Percentiles rank a stretch among this genome's conserved stretches.
Conservation (phyloP, 2,329 filamentous ascomycete species). For the Eutypa lata region DNA sequence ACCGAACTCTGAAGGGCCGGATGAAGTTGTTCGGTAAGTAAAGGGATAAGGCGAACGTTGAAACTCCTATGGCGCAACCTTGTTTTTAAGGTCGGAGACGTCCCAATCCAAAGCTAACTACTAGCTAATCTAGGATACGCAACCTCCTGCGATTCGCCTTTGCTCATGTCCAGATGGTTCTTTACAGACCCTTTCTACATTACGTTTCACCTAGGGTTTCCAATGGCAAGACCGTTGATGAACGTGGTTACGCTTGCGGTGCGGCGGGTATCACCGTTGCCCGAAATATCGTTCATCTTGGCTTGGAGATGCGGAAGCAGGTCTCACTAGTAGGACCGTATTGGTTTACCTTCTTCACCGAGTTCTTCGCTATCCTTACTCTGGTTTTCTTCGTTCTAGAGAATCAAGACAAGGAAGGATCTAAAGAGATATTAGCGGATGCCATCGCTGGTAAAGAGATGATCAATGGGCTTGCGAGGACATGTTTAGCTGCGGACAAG, state of each 20-base stretch:
- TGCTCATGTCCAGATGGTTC: conserved; percentile 76
- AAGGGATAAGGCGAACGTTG: neutral
- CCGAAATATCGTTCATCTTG: conserved; percentile 76
- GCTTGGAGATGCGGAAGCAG: conserved; percentile 71
- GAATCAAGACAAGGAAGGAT: conserved; percentile 71
- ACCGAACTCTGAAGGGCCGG: conserved; percentile 72
- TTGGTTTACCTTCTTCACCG: conserved; percentile 84
- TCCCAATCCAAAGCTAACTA: neutral
- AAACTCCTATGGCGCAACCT: neutral
- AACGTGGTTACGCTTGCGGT: conserved; percentile 73
- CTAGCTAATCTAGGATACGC: conserved; percentile 50
- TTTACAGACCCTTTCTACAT: conserved; percentile 81
- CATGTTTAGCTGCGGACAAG: conserved; percentile 84
- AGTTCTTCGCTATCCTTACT: conserved; percentile 77
- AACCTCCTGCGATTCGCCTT: conserved; percentile 77
- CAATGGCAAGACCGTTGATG: conserved; percentile 60
- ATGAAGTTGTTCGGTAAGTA: conserved; percentile 71
- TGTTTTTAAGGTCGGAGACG: too few relatives aligned
- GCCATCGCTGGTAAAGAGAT: conserved; percentile 82
- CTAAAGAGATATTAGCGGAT: conserved; percentile 79
- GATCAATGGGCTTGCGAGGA: conserved; percentile 72
- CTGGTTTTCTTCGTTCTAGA: conserved; percentile 78
- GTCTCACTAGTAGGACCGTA: conserved; percentile 76
- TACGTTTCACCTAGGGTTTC: conserved; percentile 68
- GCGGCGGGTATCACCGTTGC: conserved; percentile 60